Evolutionary conservation across 2,329 filamentous ascomycete genomes (phyloP), one percentile per base, ranked within the genome.

Genomic region (Zasmidium cellare): DNA sequence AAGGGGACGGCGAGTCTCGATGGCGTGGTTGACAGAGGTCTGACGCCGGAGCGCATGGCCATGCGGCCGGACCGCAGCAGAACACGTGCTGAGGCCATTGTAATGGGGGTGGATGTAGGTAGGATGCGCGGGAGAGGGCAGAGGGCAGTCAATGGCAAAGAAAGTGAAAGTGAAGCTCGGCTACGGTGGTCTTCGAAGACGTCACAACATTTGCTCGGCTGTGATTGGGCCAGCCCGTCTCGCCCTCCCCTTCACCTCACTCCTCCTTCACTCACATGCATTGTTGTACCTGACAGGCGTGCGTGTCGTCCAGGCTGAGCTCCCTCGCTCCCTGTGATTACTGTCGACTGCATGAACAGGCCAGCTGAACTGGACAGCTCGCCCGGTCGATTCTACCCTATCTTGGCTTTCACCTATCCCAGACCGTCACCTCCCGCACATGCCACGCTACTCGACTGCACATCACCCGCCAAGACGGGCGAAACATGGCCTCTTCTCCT

Each of bases 21-120:
- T 3, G 71, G 55, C 9, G 72, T 73, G 38, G 73, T 67, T 61
- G 72, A 74, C 64, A 80, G 74, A n/a, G 74, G 69, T 45, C 73
- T 68, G 46, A 71, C 66, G 52, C 72, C 65, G 50, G 50, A 44
- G 47, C 71, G 67, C 47, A 75, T 56, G 2, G 75, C 67, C 28
- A 79, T 71, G 59, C 80, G 76, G 58, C 77, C 69, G 19, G 77
- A 75, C 72, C 80, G 78, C 61, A 75, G 64, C 31, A 78, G 68
- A 20, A 80, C 64, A 61, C 79, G 75, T 51, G 77, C 71, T 24
- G 76, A 73, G 53, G 77, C 74, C 82, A 84, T 84, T 47, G 23
- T 67, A 51, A 25, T 25, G 22, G 28, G 22, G 47, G 18, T 47
- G 22, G 22, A 49, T 49, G 11, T 7, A 47, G 19, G 22, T 14